Evolutionary conservation across 2,329 filamentous ascomycete species (phyloP), one percentile per base, ranked within the genome.

Genomic region (Colletotrichum tofieldiae): DNA sequence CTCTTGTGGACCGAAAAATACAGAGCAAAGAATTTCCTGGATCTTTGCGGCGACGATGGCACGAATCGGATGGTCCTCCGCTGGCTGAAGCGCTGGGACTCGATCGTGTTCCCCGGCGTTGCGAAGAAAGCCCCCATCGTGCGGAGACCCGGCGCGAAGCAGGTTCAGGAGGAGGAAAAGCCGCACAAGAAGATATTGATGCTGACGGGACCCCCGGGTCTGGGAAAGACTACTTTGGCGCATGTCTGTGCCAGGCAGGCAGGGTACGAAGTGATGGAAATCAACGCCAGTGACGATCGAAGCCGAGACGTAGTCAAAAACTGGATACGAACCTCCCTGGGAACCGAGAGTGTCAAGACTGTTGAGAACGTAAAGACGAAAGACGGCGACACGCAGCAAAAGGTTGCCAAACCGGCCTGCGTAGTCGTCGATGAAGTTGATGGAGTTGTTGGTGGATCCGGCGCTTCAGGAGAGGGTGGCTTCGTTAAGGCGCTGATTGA

Each of bases 1-100:
- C 81, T 94, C 41, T 85, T 99, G 79, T 99, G 96, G 96, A 98
- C 96, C 0, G 96, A 99, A 80, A 99, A 99, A 80, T 99, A 99
- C 79, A 92, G 96, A 45, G 96, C 96, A 37, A 91, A 91, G 73
- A 96, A 92, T 77, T 99, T 98, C 77, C 93, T 95, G 76, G 96
- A 99, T 76, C 87, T 99, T 0, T 94, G 97, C 59, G 97, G 97
- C 37, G 96, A 99, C 77, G 96, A 99, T 79, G 88, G 95, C 55
- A 98, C 96, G 35, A 97, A 99, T 81, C 91, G 96, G 72, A 89
- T 93, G 72, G 96, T 99, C 5, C 85, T 99, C 67, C 91, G 93
- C 65, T 99, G 96, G 96, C 85, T 99, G 52, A 99, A 98, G 84
- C 88, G 89, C 23, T 99, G 96, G 96, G 96, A 99, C 79, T 88